Evolutionary conservation across 306 rosid genomes (phyloP), one percentile per base, ranked within the genome.

Genomic region (Dryas alaskensis): DNA sequence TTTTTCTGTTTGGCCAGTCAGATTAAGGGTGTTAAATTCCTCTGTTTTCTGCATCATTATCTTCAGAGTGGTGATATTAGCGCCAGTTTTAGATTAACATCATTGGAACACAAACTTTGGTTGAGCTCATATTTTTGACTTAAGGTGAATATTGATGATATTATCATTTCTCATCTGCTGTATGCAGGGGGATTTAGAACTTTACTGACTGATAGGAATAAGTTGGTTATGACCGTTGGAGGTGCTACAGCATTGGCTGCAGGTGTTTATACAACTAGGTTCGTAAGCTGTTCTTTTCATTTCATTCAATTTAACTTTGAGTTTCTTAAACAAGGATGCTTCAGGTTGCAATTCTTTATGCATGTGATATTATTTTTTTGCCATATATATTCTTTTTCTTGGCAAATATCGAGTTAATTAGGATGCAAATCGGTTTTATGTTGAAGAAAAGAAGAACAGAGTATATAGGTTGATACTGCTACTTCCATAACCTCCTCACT

Each of bases 201-300:
- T 70, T 81, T 95, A 60, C 84, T 95, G 84, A 95, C 92, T 9
- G 99, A 95, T 83, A 86, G 98, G 78, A 92, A 82, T 72, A 95
- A 89, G 88, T 86, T 95, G 86, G 40, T 95, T 64, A 87, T 95
- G 99, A 82, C 97, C 52, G 91, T 95, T 72, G 99, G 99, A 81
- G 99, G 99, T 85, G 98, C 86, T 72, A 95, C 99, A 46, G 99
- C 99, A 75, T 78, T 92, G 75, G 99, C 99, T 58, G 99, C 98
- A 10, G 99, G 99, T 67, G 92, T 94, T 81, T 94, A 95, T 84
- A 90, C 97, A 0, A 95, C 98, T 73, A 95, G 99, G 99, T 94
- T 74, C 48, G 64, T 73, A 10, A 59, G 48, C 67, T 80, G 50
- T 76, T 77, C 70, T 58, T 58, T 12, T 8, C 62, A 7, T 31